Percentiles rank a stretch among this genome's conserved stretches.
Conservation (phyloP, 129 eudicot species). For the Artemisia argyi region DNA sequence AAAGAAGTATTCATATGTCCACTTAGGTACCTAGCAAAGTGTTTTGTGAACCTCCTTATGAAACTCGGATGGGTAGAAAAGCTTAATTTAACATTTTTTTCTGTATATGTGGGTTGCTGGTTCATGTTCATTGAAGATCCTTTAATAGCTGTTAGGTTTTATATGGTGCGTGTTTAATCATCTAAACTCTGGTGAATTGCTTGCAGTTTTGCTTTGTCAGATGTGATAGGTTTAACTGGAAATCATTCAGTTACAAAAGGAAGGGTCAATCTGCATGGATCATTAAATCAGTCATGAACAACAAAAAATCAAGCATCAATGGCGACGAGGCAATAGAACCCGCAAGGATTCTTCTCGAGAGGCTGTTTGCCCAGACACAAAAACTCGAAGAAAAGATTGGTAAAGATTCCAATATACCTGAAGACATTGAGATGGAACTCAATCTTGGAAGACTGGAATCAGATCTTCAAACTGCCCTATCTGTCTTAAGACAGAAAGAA, state of each 20-base stretch:
- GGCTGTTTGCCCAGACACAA: conserved; percentile 69
- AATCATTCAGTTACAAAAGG: conserved; percentile 31
- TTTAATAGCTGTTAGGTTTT: neutral
- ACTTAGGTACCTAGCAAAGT: no score
- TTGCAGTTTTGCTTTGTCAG: conserved; percentile 58
- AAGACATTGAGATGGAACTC: conserved; percentile 46
- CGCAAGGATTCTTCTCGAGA: conserved; percentile 76
- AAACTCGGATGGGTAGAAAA: no score
- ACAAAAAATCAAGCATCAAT: conserved; percentile 48
- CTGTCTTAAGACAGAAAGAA: conserved; percentile 65
- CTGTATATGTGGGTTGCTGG: no score
- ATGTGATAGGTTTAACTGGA: conserved; percentile 30
- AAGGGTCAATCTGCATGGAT: conserved; percentile 37
- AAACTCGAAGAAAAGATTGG: conserved; percentile 73
- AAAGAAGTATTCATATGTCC: no score
- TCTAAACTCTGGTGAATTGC: conserved; percentile 12
- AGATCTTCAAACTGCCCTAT: conserved; percentile 72
- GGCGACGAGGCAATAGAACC: conserved; percentile 65
- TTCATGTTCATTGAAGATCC: neutral
- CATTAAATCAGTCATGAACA: conserved; percentile 57
- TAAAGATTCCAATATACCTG: conserved; percentile 47
- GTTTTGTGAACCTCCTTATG: no score
- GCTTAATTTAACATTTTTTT: no score
- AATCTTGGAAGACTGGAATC: conserved; percentile 64
- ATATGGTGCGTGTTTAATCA: neutral